Base-by-base conservation (phyloP, 352 stramenopile species). In the Phytopythium mirpurense region DNA sequence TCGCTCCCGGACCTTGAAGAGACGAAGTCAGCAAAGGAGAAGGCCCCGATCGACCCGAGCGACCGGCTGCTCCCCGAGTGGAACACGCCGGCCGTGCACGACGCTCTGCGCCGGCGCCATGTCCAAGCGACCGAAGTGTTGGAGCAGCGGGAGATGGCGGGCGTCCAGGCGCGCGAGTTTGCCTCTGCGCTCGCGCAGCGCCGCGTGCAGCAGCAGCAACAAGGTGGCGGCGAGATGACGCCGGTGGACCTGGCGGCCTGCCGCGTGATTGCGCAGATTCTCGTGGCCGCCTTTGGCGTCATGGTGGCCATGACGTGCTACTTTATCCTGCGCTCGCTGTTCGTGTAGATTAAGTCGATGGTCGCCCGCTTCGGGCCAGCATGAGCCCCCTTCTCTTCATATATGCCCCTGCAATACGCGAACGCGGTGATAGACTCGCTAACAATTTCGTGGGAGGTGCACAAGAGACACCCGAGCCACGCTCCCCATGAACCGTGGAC, bases 1-100 rank as follows among this genome's bases (percentile, higher is more conserved):
- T 56, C 43, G 12, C 38, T 67, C 16, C 57, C 57, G 21, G 44
- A 60, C 2, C 53, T 66, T 7, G 62, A 74, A 2, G 54, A 75
- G 15, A 56, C 66, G 53, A 61, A 63, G 36, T 58, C 69, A 6
- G 62, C 72, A 14, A 44, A 65, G 31, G 41, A 57, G 51, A 48
- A 36, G 46, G 49, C 48, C 36, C 47, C 35, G 26, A 44, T 40
- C 21, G 24, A 40, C 7, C 47, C 51, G 7, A 48, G 36, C 10
- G 59, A 67, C 6, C 72, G 80, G 50, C 31, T 85, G 23, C 63
- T 86, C 23, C 78, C 78, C 8, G 78, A 83, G 34, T 89, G 78
- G 78, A 74, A 89, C 54, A 52, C 74, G 38, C 46, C 76, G 24
- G 60, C 65, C 2, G 27, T 86, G 32, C 68, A 74, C 3, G 59